Conservation (phyloP, 106 monocot genomes). For the Gastrodia elata region DNA sequence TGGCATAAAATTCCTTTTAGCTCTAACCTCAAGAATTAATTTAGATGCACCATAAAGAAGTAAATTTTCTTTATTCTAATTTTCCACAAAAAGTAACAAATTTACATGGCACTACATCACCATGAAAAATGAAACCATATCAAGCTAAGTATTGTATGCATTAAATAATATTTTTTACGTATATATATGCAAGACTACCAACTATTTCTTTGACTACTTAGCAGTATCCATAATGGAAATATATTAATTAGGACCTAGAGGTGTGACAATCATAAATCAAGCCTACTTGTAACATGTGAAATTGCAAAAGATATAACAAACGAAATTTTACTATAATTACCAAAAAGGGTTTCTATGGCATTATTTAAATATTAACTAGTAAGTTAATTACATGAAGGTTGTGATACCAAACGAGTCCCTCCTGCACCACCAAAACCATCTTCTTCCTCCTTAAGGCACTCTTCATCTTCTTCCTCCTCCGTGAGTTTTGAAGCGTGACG, state of each 20-base stretch:
- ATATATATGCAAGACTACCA: not conserved
- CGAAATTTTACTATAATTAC: not conserved
- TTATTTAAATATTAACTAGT: not conserved
- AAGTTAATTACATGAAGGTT: conserved; percentile 56
- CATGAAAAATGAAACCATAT: no score
- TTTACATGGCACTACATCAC: not conserved
- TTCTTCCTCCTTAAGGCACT: conserved; percentile 71
- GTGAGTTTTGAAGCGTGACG: conserved; percentile 69
- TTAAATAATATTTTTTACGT: no score
- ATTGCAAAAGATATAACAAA: no score
- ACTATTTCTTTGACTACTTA: not conserved
- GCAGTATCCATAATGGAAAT: not conserved
- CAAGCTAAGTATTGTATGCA: no score
- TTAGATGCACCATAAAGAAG: no score
- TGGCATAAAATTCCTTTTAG: no score
- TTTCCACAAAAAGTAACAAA: no score
- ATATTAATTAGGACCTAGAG: no score
- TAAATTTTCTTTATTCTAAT: no score
- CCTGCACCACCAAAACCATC: conserved; percentile 30
- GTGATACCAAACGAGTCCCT: conserved; percentile 53
- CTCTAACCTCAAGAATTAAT: no score
- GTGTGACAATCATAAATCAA: no score
- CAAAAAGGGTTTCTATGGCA: not conserved
- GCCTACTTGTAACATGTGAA: no score
- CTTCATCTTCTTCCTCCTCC: conserved; percentile 78